phyloP scores from a whole-genome alignment of 768 basidiomycete genomes.

The Mycena filopes region DNA sequence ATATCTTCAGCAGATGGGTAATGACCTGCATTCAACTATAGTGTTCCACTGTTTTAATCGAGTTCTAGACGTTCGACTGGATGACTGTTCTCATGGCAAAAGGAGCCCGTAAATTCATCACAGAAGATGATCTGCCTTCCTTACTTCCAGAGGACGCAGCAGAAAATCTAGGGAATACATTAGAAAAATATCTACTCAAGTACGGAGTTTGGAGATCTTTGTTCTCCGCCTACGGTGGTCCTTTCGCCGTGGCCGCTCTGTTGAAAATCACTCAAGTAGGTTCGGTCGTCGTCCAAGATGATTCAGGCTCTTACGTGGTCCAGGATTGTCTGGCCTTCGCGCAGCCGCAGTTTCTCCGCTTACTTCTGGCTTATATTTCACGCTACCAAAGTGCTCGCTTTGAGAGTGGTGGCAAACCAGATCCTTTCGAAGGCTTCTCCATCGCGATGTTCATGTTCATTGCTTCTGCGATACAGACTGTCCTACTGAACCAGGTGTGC shows the following conservation, averaged over 20 bases:
- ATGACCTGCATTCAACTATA: conserved; percentile 16
- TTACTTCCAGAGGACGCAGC: conserved; percentile 77
- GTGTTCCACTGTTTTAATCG: background rate
- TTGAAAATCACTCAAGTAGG: conserved; percentile 75
- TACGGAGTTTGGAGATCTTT: conserved; percentile 84
- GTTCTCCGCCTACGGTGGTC: conserved; percentile 80
- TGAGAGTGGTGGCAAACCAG: conserved; percentile 43
- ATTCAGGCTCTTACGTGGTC: background rate
- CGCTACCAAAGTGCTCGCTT: conserved; percentile 70
- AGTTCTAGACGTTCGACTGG: conserved; percentile 78
- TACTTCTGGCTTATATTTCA: conserved; percentile 84
- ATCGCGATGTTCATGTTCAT: conserved; percentile 85
- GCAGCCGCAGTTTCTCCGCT: conserved; percentile 88
- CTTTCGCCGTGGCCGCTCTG: conserved; percentile 68
- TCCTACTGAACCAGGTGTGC: conserved; percentile 77
- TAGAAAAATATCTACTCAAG: conserved; percentile 69
- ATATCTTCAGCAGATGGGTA: conserved; percentile 82
- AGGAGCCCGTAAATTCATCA: conserved; percentile 73
- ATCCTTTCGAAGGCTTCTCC: conserved; percentile 73
- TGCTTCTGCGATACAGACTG: conserved; percentile 80
- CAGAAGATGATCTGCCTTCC: conserved; percentile 87
- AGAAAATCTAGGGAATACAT: conserved; percentile 67
- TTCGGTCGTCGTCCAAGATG: background rate
- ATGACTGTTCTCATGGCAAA: conserved; percentile 83
- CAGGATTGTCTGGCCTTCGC: conserved; percentile 80